A percentile compares a stretch with the other conserved stretches of the same genome.
Conservation (phyloP, 768 basidiomycete species). For the Mycena vulgaris region DNA sequence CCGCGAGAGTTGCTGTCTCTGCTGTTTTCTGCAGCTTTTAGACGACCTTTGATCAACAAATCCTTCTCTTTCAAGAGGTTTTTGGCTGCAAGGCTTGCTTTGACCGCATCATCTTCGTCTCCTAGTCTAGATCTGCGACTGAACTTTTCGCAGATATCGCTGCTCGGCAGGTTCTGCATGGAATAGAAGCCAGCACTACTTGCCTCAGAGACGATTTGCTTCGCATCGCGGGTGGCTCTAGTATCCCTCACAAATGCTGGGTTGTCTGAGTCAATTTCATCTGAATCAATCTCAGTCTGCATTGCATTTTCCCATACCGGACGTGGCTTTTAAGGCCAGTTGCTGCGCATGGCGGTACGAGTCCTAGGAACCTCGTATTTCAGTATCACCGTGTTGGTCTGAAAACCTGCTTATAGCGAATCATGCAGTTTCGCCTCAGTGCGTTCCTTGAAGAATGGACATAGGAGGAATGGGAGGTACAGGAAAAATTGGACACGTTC, state of each 20-base stretch:
- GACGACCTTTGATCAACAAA: constrained; percentile 8
- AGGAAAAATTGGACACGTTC: no score
- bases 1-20: not conserved
- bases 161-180: not conserved
- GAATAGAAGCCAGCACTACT: constrained; percentile 4
- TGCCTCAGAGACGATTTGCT: constrained; percentile 9
- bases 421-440: no score
- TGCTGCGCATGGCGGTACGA: no score
- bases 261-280: not conserved
- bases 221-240: constrained; percentile 6
- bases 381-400: no score
- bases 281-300: constrained; percentile 9
- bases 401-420: no score
- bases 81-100: constrained; percentile 6
- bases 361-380: no score
- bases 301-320: constrained; percentile 31
- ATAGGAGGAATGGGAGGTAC: no score
- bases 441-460: no score
- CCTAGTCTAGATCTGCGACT: constrained; percentile 10
- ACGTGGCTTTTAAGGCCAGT: no score
- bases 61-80: constrained; percentile 8
- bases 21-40: constrained; percentile 7
- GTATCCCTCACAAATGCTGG: constrained; percentile 3
- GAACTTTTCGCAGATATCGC: not conserved
- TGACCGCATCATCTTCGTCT: constrained; percentile 7